Percentiles rank a stretch among this genome's conserved stretches.
Evolutionary conservation across 2,329 filamentous ascomycete species (phyloP).

Genomic region (Epichloe amarillans): DNA sequence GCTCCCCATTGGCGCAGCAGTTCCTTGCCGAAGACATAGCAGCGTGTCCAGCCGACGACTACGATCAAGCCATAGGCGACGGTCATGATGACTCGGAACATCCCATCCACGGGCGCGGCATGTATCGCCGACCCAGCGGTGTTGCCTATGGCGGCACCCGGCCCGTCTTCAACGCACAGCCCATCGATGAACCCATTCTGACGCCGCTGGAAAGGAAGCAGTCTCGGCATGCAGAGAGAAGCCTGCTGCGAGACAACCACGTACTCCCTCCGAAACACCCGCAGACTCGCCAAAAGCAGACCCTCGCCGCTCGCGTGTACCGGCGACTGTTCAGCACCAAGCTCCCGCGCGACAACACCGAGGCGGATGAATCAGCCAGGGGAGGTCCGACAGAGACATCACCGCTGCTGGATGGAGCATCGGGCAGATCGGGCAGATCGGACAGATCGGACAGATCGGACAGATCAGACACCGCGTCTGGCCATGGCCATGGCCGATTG

Average conservation of each 20-base stretch:
- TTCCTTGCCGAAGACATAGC: conserved; percentile 54
- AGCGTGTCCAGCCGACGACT: conserved; percentile 46
- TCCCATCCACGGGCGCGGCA: conserved; percentile 28
- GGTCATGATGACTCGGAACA: conserved; percentile 22
- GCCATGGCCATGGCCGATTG: conserved; percentile 35
- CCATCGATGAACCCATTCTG: conserved; percentile 31
- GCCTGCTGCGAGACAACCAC: conserved; percentile 51
- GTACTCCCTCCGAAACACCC: conserved; percentile 47
- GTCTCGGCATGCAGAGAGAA: conserved; percentile 44
- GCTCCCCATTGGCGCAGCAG: conserved; percentile 53
- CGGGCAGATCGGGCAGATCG: background rate
- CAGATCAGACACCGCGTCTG: conserved; percentile 21
- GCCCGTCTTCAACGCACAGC: conserved; percentile 51
- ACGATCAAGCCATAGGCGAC: conserved; percentile 18
- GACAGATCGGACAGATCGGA: background rate
- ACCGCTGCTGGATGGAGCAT: conserved; percentile 21
- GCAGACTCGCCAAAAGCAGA: conserved; percentile 15
- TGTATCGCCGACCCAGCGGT: conserved; percentile 65
- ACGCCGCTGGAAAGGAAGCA: conserved; percentile 43
- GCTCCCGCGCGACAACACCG: conserved; percentile 23
- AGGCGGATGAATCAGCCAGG: conserved; percentile 24
- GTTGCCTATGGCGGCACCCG: conserved; percentile 60
- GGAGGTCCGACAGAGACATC: conserved; percentile 26
- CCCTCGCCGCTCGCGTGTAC: conserved; percentile 29
- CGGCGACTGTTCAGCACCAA: conserved; percentile 43